These are phyloP conservation scores for Colletotrichum neosansevieriae DNA, from an alignment of 2,329 filamentous ascomycete genomes.

Conservation along the genomic window DNA sequence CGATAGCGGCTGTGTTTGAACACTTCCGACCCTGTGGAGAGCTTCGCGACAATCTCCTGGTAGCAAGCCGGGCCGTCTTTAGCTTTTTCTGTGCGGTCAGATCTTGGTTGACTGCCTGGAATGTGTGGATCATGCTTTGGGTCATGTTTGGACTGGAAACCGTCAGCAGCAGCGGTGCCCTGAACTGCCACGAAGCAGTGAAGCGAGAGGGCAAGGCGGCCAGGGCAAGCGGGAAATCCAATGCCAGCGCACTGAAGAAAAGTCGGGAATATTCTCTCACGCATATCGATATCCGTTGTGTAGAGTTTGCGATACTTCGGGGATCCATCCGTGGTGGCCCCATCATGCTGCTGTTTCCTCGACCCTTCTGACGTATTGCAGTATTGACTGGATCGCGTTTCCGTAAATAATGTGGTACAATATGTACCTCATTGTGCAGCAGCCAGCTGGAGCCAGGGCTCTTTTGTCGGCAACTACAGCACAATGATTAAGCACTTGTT, in stretches of 20 bases:
- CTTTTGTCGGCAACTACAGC: constrained; percentile 26
- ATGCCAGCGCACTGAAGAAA: background rate
- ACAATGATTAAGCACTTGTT: background rate
- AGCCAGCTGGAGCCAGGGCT: background rate
- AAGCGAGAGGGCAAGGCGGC: constrained; percentile 2
- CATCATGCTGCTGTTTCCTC: constrained; percentile 2
- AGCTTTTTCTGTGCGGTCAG: constrained; percentile 32
- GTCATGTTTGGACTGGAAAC: constrained; percentile 31
- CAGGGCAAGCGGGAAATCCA: background rate
- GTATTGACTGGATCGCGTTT: constrained; percentile 12
- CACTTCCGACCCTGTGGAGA: background rate
- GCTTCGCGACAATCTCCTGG: background rate
- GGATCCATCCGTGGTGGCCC: constrained; percentile 9
- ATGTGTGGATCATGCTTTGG: constrained; percentile 40
- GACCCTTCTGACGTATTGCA: constrained; percentile 32
- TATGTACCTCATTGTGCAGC: constrained; percentile 14
- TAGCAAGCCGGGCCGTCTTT: constrained; percentile 18
- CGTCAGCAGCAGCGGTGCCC: constrained; percentile 9
- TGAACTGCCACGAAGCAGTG: constrained; percentile 20
- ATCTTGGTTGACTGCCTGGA: constrained; percentile 37
- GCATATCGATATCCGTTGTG: background rate
- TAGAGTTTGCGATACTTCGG: background rate
- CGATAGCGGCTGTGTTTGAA: constrained; percentile 5
- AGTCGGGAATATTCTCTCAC: constrained; percentile 7
- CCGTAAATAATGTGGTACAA: constrained; percentile 4